Conservation (phyloP, 169 alveolate genomes). For the Perkinsus chesapeaki region DNA sequence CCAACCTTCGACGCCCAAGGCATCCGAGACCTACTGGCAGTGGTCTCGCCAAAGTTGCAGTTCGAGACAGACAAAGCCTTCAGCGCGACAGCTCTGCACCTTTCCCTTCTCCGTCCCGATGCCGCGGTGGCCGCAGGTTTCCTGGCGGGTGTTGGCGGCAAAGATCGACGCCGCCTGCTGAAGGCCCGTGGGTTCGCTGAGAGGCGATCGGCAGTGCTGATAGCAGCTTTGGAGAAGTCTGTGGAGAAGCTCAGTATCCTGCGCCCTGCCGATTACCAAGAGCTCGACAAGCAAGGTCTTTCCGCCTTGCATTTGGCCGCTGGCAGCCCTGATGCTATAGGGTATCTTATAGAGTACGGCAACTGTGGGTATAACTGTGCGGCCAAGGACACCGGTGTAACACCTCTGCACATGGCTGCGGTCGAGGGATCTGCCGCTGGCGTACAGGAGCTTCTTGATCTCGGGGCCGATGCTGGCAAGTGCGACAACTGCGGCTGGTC, state of each 20-base stretch:
- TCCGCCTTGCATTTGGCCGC: neutral
- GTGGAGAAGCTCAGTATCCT: neutral
- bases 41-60: neutral
- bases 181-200: neutral
- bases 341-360: neutral
- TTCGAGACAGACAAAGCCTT: neutral
- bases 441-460: neutral
- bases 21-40: neutral
- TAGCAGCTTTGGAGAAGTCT: neutral
- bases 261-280: neutral
- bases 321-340: neutral
- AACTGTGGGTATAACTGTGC: neutral
- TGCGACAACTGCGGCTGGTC: neutral
- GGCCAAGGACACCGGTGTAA: neutral
- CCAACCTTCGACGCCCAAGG: neutral
- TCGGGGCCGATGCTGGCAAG: neutral
- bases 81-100: neutral
- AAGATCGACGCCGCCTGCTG: neutral
- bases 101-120: neutral
- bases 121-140: neutral
- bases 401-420: neutral
- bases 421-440: neutral
- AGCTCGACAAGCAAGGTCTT: neutral
- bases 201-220: neutral
- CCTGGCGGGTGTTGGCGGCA: neutral